Base-by-base conservation (phyloP, 2,329 filamentous ascomycete genomes). In the Cytospora leucostoma region DNA sequence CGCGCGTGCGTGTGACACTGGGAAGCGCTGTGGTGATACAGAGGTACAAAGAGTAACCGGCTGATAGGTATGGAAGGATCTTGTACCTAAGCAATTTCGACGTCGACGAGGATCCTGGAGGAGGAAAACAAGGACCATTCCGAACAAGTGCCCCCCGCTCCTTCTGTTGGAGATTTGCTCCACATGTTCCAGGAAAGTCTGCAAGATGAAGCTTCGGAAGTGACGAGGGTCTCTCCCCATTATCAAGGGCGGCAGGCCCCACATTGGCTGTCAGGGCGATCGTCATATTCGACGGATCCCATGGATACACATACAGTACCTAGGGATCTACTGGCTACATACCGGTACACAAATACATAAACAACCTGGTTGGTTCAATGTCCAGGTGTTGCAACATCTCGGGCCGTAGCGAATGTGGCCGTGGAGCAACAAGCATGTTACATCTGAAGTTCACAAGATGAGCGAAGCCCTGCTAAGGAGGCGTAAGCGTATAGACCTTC, bases 121-220 rank as follows among this genome's bases (percentile, higher is more conserved):
- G n/a, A 47, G 11, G 7, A 7, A 21, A 47, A 21, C 44, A 47
- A 47, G 44, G 44, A 47, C n/a, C 7, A 10, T 21, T 11, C n/a
- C 44, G 19, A 47, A 21, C 21, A 3, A 21, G 44, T n/a, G 51
- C 37, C 38, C 56, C 58, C 58, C 58, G 49, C 58, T 55, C 37
- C 49, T 40, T n/a, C 47, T 47, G 58, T 61, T 61, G 58, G 58
- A 61, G 51, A 61, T 49, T 10, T 61, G 58, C 58, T 61, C 58
- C 58, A 61, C 58, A 55, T 61, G 58, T 61, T 61, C 58, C 51
- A 61, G 33, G 58, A 49, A 61, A 38, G 58, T 55, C 54, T 55
- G 58, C 51, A 49, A 55, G 51, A 47, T 61, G 51, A 55, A 19
- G 38, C 54, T 47, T 12, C 44, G 44, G 17, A 21, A 21, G n/a